Percentiles rank a stretch among this genome's conserved stretches.
phyloP scores from a whole-genome alignment of 179 eudicot genomes.

The Drosera spatulata region DNA sequence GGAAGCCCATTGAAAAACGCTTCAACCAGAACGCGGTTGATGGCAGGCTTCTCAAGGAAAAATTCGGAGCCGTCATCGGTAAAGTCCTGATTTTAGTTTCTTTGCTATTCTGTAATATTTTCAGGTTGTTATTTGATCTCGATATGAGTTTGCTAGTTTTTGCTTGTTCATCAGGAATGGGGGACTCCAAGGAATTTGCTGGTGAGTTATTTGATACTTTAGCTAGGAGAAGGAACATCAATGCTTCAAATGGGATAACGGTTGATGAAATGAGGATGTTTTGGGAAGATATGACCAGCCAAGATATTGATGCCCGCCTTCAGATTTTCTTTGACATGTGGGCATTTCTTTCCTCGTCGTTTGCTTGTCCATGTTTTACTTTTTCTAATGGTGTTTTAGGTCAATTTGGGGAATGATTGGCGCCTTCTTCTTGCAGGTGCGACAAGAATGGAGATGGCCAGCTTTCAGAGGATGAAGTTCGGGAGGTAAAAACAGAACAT shows the following conservation, averaged over 20 bases:
- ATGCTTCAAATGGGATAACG: constrained; percentile 42
- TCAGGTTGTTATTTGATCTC: no score
- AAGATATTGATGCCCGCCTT: constrained; percentile 59
- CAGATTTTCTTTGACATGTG: constrained; percentile 7
- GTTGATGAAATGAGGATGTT: constrained; percentile 40
- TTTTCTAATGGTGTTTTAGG: background rate
- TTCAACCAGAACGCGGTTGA: constrained; percentile 37
- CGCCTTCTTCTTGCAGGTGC: constrained; percentile 60
- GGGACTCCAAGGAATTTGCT: constrained; percentile 76
- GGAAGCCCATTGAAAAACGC: constrained; percentile 60
- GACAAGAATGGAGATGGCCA: constrained; percentile 95
- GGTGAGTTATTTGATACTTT: constrained; percentile 59
- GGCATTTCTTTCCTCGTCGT: background rate
- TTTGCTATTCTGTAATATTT: background rate
- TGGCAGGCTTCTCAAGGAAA: constrained; percentile 55
- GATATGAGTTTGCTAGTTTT: no score
- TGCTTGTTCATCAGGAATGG: constrained; percentile 45
- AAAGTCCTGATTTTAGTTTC: background rate
- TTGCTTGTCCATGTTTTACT: constrained; percentile 6
- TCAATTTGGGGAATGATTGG: background rate
- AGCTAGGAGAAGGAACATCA: constrained; percentile 45
- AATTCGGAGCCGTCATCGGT: constrained; percentile 83
- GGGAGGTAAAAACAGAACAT: constrained; percentile 45
- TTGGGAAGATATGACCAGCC: constrained; percentile 69
- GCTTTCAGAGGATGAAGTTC: constrained; percentile 80